A percentile compares a stretch with the other conserved stretches of the same genome.
phyloP scores from a whole-genome alignment of 345 rosid species.

The Gynandropsis gynandra region DNA sequence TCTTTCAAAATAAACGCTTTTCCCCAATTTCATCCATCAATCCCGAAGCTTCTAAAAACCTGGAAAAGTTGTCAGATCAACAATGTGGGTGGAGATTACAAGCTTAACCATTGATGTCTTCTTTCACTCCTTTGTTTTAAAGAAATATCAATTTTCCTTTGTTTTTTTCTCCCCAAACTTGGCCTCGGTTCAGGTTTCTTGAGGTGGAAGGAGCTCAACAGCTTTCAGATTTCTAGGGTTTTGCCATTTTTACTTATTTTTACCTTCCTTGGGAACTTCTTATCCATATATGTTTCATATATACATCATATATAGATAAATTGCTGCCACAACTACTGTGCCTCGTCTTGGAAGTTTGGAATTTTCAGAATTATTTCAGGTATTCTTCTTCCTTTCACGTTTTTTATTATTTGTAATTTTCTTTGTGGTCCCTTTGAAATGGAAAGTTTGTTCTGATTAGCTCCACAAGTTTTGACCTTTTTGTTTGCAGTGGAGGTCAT shows the following conservation, averaged over 20 bases:
- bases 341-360: conserved; percentile 27
- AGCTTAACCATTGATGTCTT: conserved; percentile 7
- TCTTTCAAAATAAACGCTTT: conserved; percentile 20
- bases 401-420: conserved; percentile 1
- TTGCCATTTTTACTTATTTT: neutral
- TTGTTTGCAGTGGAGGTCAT: neutral
- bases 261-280: too few species aligned
- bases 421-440: conserved; percentile 17
- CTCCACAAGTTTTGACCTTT: conserved; percentile 10
- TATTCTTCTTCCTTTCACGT: conserved; percentile 18
- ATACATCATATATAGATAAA: conserved; percentile 1
- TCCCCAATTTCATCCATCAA: conserved; percentile 15
- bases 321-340: conserved; percentile 21
- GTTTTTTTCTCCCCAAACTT: conserved; percentile 17
- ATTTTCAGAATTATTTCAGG: conserved; percentile 28
- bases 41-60: conserved; percentile 17
- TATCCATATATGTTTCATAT: too few species aligned
- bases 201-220: conserved; percentile 25
- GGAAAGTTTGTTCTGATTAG: conserved; percentile 14
- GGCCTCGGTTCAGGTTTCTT: conserved; percentile 24
- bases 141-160: conserved; percentile 27
- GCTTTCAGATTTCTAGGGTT: conserved; percentile 7
- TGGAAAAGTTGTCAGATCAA: conserved; percentile 30
- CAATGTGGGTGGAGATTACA: conserved; percentile 23
- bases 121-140: conserved; percentile 30